Evolutionary conservation across 2,329 filamentous ascomycete genomes (phyloP), one percentile per base, ranked within the genome.

Genomic region (Mycocentrospora acerina): DNA sequence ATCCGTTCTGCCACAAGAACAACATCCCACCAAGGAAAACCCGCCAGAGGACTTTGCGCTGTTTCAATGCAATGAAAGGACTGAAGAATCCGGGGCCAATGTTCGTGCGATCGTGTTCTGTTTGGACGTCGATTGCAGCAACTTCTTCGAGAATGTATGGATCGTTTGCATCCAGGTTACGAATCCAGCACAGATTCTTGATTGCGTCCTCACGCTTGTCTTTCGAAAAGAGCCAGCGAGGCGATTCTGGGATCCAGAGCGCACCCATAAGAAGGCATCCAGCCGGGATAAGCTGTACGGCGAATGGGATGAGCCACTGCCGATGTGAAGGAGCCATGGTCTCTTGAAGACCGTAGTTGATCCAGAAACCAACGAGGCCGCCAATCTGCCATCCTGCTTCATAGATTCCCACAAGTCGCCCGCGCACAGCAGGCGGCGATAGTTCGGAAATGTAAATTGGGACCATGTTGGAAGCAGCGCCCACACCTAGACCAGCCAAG

Each of bases 1-100:
- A 76, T 33, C 83, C 83, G 54, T 91, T 91, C 66, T 91, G 87
- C 76, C 82, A 89, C 36, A 90, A 71, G 73, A 90, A 90, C 14
- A 91, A 74, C 56, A 86, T 78, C 38, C 79, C 78, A 31, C 86
- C 86, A 9, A 90, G 75, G 62, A 88, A 79, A 67, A 91, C 82
- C 28, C 86, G 80, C 73, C 81, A 88, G 50, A 80, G 80, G 17
- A 86, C 77, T 57, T 77, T 77, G 41, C 69, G 72, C 49, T 61
- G 44, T 39, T 59, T 64, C 37, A 56, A 49, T 22, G 57, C 57
- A 32, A 39, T 53, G 37, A 62, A 64, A 1, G 59, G 61, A 26
- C 83, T 82, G 81, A 82, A 88, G 74, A 90, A 89, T 3, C 86
- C 86, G 12, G 79, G 67, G 7, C 86, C 86, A 30, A 88, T 79